A percentile compares a stretch with the other conserved stretches of the same genome.
Conservation (phyloP, 805 yeast genomes). For the Candida vaughaniae region DNA sequence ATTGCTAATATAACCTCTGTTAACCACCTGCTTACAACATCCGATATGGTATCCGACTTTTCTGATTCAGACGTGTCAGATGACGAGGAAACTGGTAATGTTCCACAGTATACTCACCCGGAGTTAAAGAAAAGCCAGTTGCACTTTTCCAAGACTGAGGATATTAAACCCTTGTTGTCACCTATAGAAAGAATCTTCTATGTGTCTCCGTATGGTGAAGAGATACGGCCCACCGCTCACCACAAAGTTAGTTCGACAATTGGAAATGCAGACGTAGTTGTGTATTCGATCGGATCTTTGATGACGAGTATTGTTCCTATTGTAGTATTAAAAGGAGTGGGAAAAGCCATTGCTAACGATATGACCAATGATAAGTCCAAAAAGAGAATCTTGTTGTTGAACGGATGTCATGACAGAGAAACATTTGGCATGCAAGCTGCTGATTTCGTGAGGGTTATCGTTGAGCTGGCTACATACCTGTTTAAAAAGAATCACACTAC, state of each 20-base stretch:
- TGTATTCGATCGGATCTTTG: constrained; percentile 83
- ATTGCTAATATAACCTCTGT: constrained; percentile 2
- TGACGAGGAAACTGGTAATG: constrained; percentile 56
- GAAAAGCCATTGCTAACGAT: constrained; percentile 51
- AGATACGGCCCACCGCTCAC: constrained; percentile 73
- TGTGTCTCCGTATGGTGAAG: constrained; percentile 86
- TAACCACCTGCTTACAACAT: constrained; percentile 8
- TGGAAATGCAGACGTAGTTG: constrained; percentile 49
- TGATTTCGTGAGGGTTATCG: constrained; percentile 57
- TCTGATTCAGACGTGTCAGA: constrained; percentile 23
- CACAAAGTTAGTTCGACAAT: constrained; percentile 56
- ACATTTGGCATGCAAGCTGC: constrained; percentile 64
- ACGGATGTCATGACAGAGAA: constrained; percentile 78
- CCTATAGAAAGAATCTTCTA: constrained; percentile 75
- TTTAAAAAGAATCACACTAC: constrained; percentile 15
- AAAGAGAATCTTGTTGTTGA: constrained; percentile 62
- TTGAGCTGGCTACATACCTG: constrained; percentile 57
- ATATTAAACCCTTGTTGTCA: constrained; percentile 60
- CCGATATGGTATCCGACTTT: constrained; percentile 8
- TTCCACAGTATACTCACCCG: constrained; percentile 74
- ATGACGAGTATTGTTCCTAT: constrained; percentile 88
- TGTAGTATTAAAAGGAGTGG: constrained; percentile 69
- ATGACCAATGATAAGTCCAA: constrained; percentile 15
- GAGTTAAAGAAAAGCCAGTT: constrained; percentile 73
- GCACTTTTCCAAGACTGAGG: constrained; percentile 61